phyloP scores from a whole-genome alignment of 2,329 filamentous ascomycete genomes.

The Leptodontidium sp. region DNA sequence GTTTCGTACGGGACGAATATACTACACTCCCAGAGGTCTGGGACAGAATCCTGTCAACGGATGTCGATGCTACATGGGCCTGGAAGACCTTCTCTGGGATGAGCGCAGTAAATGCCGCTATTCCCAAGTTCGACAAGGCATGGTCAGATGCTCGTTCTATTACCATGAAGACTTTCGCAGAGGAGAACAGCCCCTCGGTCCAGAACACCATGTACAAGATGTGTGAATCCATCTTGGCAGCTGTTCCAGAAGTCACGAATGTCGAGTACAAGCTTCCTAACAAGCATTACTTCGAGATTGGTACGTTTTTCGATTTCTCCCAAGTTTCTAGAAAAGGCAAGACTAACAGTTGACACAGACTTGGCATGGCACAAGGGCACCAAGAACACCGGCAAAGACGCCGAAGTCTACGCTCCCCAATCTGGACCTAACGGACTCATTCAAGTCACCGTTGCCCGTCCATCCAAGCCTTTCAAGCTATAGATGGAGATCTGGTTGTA shows the following conservation, averaged over 20 bases:
- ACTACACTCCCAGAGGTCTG: slow-evolving; percentile 90
- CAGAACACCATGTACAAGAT: slow-evolving; percentile 99
- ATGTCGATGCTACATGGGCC: slow-evolving; percentile 86
- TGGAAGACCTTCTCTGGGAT: slow-evolving; percentile 78
- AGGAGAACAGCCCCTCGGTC: slow-evolving; percentile 90
- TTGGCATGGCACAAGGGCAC: slow-evolving; percentile 95
- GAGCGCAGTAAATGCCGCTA: slow-evolving; percentile 70
- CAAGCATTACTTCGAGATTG: slow-evolving; percentile 98
- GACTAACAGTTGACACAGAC: slow-evolving; percentile 60
- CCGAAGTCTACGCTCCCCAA: slow-evolving; percentile 94
- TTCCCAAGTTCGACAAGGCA: slow-evolving; percentile 77
- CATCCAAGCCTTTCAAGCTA: slow-evolving; percentile 38
- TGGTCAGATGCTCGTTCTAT: slow-evolving; percentile 81
- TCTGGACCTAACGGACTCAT: slow-evolving; percentile 94
- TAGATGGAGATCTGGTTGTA: slow-evolving; percentile 31
- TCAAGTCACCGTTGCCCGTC: slow-evolving; percentile 83
- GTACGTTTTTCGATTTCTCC: slow-evolving; percentile 57
- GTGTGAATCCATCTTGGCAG: slow-evolving; percentile 83
- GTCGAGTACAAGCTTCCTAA: slow-evolving; percentile 91
- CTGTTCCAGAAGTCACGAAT: slow-evolving; percentile 72
- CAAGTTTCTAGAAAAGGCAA: slow-evolving; percentile 21
- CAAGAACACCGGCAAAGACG: slow-evolving; percentile 95
- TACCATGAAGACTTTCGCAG: slow-evolving; percentile 90
- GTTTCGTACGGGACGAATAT: slow-evolving; percentile 92
- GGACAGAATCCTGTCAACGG: slow-evolving; percentile 95